Base-by-base conservation (phyloP, 306 rosid species). In the Astragalus glycyphyllos region DNA sequence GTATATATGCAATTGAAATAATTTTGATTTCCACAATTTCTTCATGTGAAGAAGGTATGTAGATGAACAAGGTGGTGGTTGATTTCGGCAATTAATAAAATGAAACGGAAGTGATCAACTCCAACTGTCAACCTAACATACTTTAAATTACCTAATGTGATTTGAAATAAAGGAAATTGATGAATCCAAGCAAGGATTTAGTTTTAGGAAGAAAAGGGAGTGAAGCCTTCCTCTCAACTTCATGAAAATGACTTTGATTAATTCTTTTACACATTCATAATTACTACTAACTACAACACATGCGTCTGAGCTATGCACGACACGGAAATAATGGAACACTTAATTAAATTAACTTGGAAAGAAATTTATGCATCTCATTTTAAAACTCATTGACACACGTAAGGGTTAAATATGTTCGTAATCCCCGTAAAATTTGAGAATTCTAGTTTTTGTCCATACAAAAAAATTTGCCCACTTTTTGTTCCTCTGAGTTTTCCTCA, bases 91-190 rank as follows among this genome's bases (percentile, higher is more conserved):
- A 74, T 48, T 72, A 42, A 70, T 14, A 44, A 58, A 29, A 29
- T 47, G 76, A 69, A 68, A 35, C 6, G 74, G 58, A 59, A 58
- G 81, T 49, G 77, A 77, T 77, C 73, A 77, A 77, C 70, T 70
- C 70, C 77, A 81, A 77, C 80, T 73, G 71, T 71, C 85, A 76
- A 81, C 89, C 75, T 75, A 83, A 85, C 81, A 54, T 77, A 83
- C 81, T 84, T 84, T 69, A 75, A 59, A 80, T 82, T 35, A 78
- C 81, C 85, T 67, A 71, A 79, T 80, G 51, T 34, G 54, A 69
- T 50, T 67, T 51, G 69, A 69, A 31, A 71, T 37, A 17, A 58
- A 73, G 65, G 41, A 17, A 42, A 45, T 20, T n/a, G n/a, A 31
- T 11, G 26, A 70, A 26, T 47, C n/a, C 31, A 65, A 73, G 65